These are phyloP conservation scores for Tylopilus subfusipes DNA, from an alignment of 768 basidiomycete genomes.

Conservation along the genomic window DNA sequence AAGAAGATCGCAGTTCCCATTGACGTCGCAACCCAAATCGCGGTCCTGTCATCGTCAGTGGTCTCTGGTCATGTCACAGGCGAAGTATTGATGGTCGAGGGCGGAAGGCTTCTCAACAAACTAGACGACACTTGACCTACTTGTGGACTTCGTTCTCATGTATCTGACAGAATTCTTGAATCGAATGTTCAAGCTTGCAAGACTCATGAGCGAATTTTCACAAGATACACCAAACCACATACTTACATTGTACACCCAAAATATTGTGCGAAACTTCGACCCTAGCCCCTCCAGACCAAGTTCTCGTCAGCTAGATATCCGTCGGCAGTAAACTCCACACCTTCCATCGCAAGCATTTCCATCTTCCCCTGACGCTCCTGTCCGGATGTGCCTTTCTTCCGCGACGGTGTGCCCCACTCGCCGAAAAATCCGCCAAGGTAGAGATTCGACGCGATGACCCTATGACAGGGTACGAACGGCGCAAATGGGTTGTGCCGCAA, in stretches of 20 bases:
- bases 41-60: constrained; percentile 50
- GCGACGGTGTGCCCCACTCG: constrained; percentile 45
- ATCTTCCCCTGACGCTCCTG: constrained; percentile 46
- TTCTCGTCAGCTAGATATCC: constrained; percentile 38
- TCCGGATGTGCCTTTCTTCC: constrained; percentile 26
- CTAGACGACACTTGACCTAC: constrained; percentile 27
- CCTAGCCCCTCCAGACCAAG: constrained; percentile 15
- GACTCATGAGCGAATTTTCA: too few relatives aligned
- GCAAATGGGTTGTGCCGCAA: constrained; percentile 64
- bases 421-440: constrained; percentile 64
- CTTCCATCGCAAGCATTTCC: constrained; percentile 48
- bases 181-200: not conserved
- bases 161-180: not conserved
- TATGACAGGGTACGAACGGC: constrained; percentile 67
- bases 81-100: constrained; percentile 43
- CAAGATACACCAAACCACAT: not conserved
- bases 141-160: not conserved
- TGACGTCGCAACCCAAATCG: constrained; percentile 64
- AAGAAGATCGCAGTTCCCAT: constrained; percentile 61
- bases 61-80: constrained; percentile 70
- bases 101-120: constrained; percentile 48
- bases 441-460: constrained; percentile 58
- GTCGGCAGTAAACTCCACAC: constrained; percentile 44
- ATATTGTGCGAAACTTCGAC: not conserved
- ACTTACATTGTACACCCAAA: not conserved